A percentile compares a stretch with the other conserved stretches of the same genome.
These are phyloP conservation scores for Rhododendron henanense DNA, from an alignment of 148 eudicot genomes.

Conservation along the genomic window DNA sequence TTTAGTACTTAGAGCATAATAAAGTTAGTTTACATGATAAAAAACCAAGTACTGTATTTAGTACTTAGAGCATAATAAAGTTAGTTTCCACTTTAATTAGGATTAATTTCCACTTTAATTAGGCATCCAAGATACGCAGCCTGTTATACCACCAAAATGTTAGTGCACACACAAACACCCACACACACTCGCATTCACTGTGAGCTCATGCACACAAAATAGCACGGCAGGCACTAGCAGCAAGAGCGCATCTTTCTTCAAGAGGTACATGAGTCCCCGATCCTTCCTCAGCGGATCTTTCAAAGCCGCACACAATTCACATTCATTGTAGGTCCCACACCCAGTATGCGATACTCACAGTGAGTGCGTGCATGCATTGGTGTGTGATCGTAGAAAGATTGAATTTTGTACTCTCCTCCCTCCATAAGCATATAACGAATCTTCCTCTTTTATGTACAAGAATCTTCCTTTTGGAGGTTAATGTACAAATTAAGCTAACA, in stretches of 20 bases:
- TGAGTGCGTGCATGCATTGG: too few species aligned
- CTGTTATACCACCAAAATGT: neutral
- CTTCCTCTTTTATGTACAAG: neutral
- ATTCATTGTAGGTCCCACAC: neutral
- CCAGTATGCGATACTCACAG: too few species aligned
- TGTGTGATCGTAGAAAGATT: too few species aligned
- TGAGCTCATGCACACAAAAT: neutral
- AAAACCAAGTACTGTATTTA: neutral
- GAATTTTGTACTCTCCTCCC: too few species aligned
- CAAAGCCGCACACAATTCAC: neutral
- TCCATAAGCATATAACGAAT: neutral
- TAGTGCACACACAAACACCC: neutral
- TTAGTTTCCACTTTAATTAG: neutral
- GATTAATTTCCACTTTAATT: neutral
- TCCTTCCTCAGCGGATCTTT: too few species aligned
- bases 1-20: neutral
- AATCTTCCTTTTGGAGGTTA: slow-evolving; percentile 2
- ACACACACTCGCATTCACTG: neutral
- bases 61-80: neutral
- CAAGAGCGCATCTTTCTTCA: too few species aligned
- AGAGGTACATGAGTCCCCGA: too few species aligned
- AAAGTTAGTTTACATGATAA: neutral
- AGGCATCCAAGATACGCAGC: neutral
- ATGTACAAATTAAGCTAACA: neutral
- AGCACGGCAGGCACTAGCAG: too few species aligned